Conservation (phyloP, 163 green algal species). For the Scenedesmus sp. region DNA sequence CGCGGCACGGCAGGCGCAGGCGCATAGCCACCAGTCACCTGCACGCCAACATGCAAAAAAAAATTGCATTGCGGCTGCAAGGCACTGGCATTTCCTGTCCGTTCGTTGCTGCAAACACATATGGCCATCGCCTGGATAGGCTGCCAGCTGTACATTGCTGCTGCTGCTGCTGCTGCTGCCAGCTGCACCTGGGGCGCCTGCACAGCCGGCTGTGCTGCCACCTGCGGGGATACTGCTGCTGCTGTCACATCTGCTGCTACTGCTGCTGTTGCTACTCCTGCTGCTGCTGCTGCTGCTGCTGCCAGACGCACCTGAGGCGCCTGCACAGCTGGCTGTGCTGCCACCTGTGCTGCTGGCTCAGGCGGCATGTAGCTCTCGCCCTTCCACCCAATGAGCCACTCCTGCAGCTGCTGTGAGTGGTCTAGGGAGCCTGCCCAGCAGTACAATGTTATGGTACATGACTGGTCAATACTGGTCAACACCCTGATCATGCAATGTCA, state of each 20-base stretch:
- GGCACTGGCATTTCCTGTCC: too few species aligned
- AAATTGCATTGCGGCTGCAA: too few species aligned
- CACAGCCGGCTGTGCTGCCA: too few species aligned
- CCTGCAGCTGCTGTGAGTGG: not conserved
- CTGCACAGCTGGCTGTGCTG: not conserved
- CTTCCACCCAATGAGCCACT: constrained; percentile 34
- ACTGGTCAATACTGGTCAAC: too few species aligned
- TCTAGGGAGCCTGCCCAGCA: not conserved
- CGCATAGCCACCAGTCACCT: not conserved
- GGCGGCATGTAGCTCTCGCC: constrained; percentile 11
- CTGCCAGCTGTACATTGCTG: not conserved
- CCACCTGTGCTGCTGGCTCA: not conserved
- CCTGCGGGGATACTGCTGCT: not conserved
- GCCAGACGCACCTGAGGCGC: not conserved
- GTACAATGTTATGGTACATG: not conserved
- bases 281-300: constrained; percentile 28
- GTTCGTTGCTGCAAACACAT: too few species aligned
- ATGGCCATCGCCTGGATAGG: not conserved
- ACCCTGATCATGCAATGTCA: not conserved
- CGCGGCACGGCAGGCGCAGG: not conserved
- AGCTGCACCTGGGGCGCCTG: too few species aligned
- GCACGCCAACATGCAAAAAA: not conserved
- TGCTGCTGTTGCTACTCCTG: not conserved
- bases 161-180: not conserved
- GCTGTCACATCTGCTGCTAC: not conserved